Conservation (phyloP, 139 green algal genomes). For the Desmodesmus armatus region DNA sequence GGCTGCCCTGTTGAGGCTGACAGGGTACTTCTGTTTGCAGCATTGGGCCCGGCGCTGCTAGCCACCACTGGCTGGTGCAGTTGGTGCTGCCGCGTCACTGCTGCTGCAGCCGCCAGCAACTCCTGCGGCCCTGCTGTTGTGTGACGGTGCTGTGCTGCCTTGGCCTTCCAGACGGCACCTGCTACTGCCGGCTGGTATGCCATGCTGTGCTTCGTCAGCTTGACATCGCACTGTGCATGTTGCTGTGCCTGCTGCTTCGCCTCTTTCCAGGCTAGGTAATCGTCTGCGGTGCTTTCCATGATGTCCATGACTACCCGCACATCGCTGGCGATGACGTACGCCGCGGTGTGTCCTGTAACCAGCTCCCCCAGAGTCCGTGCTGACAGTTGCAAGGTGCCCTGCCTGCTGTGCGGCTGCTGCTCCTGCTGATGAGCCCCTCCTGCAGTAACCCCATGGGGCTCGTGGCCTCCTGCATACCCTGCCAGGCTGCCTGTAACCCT, state of each 20-base stretch:
- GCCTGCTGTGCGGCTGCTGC: not conserved
- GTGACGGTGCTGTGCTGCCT: not conserved
- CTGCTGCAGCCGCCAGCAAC: not conserved
- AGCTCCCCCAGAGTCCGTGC: too few species aligned
- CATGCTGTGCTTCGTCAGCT: not conserved
- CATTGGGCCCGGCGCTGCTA: too few species aligned
- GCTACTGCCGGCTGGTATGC: not conserved
- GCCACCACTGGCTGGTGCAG: too few species aligned
- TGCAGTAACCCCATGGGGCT: too few species aligned
- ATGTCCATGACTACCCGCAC: conserved; percentile 31
- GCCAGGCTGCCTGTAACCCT: too few species aligned
- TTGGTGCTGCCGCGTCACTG: too few species aligned
- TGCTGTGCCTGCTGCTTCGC: not conserved
- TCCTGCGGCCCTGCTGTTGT: not conserved
- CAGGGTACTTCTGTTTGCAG: too few species aligned
- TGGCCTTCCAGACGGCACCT: not conserved
- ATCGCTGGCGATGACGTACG: conserved; percentile 27
- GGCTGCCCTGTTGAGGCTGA: too few species aligned
- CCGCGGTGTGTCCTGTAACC: not conserved
- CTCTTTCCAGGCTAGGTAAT: not conserved
- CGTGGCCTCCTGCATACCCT: too few species aligned
- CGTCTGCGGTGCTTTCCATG: not conserved
- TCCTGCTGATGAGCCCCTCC: not conserved
- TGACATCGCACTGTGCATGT: not conserved
- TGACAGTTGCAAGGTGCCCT: not conserved